These are phyloP conservation scores for Geoglossum cookeanum DNA, from an alignment of 2,329 filamentous ascomycete genomes.

Conservation along the genomic window DNA sequence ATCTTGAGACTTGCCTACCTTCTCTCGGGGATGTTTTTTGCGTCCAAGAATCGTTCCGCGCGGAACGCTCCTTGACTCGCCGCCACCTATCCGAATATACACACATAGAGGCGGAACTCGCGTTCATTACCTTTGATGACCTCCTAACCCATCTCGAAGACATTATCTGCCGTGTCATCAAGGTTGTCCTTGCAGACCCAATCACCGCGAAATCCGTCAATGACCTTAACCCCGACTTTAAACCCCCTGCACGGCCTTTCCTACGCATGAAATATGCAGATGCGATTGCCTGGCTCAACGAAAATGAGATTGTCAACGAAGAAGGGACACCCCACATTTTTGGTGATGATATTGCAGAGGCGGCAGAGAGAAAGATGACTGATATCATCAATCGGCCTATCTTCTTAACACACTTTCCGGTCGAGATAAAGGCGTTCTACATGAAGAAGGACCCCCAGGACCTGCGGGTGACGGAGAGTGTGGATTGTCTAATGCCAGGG, in stretches of 20 bases:
- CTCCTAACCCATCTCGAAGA: constrained; percentile 74
- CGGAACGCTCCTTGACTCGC: constrained; percentile 86
- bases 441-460: constrained; percentile 81
- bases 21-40: constrained; percentile 91
- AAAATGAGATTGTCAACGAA: constrained; percentile 83
- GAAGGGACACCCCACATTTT: constrained; percentile 79
- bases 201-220: constrained; percentile 54
- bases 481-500: constrained; percentile 75
- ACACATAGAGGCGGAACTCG: constrained; percentile 87
- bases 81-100: constrained; percentile 93
- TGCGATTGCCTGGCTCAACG: constrained; percentile 82
- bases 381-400: constrained; percentile 91
- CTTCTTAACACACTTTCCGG: constrained; percentile 92
- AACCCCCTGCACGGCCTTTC: constrained; percentile 67
- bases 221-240: constrained; percentile 80
- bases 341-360: constrained; percentile 95
- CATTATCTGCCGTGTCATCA: constrained; percentile 71
- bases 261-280: constrained; percentile 88
- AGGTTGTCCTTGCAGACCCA: constrained; percentile 55
- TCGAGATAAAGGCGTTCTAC: constrained; percentile 97
- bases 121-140: constrained; percentile 86
- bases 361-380: constrained; percentile 91
- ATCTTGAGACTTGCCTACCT: constrained; percentile 85
- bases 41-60: constrained; percentile 96
- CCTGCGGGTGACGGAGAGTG: constrained; percentile 71